Evolutionary conservation across 2,329 filamentous ascomycete species (phyloP).

Genomic region (Metarhizium brunneum): DNA sequence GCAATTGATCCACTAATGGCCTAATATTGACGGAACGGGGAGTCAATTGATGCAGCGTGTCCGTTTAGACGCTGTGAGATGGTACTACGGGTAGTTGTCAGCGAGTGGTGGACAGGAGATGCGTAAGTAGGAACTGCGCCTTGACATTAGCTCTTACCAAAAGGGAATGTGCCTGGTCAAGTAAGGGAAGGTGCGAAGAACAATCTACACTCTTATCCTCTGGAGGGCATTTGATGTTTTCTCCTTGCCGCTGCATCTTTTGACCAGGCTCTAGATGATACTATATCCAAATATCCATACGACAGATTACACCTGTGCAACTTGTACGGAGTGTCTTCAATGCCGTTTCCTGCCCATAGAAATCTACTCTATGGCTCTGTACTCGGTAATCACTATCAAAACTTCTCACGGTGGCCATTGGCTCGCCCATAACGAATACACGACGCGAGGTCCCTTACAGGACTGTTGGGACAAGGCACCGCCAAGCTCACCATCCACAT

Average conservation of each 20-base stretch:
- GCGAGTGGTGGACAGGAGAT: too few species aligned
- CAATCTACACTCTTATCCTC: not conserved
- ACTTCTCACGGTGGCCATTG: not conserved
- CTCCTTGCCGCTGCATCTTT: too few species aligned
- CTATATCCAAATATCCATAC: not conserved
- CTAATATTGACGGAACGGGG: not conserved
- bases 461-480: too few species aligned
- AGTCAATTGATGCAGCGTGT: not conserved
- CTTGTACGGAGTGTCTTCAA: too few species aligned
- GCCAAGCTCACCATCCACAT: too few species aligned
- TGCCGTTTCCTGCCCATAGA: too few species aligned
- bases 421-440: not conserved
- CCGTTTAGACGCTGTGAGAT: not conserved
- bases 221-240: not conserved
- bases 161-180: not conserved
- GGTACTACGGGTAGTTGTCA: too few species aligned
- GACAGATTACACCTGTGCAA: not conserved
- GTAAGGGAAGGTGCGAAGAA: not conserved
- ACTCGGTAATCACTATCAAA: too few species aligned
- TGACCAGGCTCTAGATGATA: not conserved
- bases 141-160: not conserved
- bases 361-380: too few species aligned
- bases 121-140: too few species aligned
- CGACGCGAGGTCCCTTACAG: not conserved
- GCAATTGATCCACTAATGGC: not conserved